phyloP scores from a whole-genome alignment of 768 basidiomycete genomes.

The Leccinum longicurvipes region DNA sequence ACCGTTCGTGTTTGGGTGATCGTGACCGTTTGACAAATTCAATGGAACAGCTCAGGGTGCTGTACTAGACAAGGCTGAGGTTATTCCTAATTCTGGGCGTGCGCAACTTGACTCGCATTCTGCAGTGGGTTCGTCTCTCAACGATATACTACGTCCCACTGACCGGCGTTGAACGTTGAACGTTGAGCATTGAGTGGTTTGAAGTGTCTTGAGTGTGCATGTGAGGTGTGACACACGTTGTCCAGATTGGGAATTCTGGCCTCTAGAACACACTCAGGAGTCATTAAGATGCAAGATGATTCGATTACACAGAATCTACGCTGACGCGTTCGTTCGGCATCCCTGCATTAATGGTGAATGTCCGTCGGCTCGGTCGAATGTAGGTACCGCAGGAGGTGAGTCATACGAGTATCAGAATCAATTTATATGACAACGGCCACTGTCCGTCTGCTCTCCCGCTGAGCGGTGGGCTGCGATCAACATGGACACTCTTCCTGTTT shows the following conservation, averaged over 20 bases:
- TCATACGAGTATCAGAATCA: constrained; percentile 9
- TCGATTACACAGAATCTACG: not conserved
- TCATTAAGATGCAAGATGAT: not conserved
- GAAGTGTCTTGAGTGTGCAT: constrained; percentile 32
- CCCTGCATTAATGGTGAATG: constrained; percentile 43
- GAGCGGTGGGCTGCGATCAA: not conserved
- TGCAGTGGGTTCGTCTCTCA: not conserved
- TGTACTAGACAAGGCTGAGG: not conserved
- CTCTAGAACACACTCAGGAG: constrained; percentile 57
- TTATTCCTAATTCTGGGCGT: too few relatives aligned
- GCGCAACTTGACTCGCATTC: not conserved
- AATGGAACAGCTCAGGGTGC: not conserved
- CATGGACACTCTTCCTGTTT: constrained; percentile 51
- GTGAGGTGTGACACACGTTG: too few relatives aligned
- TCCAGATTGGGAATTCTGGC: constrained; percentile 46
- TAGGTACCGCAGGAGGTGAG: constrained; percentile 20
- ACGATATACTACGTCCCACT: constrained; percentile 39
- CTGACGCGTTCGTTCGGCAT: not conserved
- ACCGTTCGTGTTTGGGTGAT: not conserved
- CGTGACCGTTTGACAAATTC: not conserved
- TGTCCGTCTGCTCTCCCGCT: not conserved
- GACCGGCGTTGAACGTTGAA: constrained; percentile 19
- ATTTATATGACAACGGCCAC: not conserved
- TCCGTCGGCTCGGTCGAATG: constrained; percentile 50
- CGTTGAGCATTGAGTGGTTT: constrained; percentile 3